Evolutionary conservation across 495 filamentous ascomycete genomes (phyloP), one percentile per base, ranked within the genome.

Genomic region (Friedmanniomyces endolithicus): DNA sequence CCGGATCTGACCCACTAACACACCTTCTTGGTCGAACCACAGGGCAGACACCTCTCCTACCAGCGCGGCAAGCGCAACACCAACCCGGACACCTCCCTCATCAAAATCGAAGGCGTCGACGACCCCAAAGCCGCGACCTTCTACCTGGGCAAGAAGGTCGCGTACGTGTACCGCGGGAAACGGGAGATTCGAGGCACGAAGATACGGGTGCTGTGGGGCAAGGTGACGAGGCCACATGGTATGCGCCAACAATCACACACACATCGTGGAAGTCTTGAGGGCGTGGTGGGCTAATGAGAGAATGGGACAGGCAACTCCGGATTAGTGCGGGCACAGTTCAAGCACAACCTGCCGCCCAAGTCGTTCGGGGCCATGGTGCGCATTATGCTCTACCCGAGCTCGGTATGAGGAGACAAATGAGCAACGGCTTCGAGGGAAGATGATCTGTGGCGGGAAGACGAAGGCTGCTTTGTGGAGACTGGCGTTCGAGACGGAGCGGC

Each of bases 171-270:
- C 78, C 86, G 89, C 63, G 92, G 83, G 57, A 82, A 86, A 76
- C 84, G 80, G 74, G 88, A 94, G 77, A 77, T 90, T 64, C 87
- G 88, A 65, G 92, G 92, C 69, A 88, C 88, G 70, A 95, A 97
- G 81, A 89, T 97, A 72, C 78, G 90, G 68, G 90, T 96, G 59
- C 97, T 97, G 75, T 98, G 94, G 92, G 94, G 94, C 74, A 97
- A 95, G 79, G 81, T 97, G 67, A 95, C 89, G 67, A 80, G 87
- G 66, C 82, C 88, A 69, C 90, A 97, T 74, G 92, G 87, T 90
- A 84, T 22, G 57, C 44, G 9, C 14, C 65, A 79, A 69, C 58
- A 86, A 68, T n/a, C n/a, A n/a, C n/a, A n/a, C n/a, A n/a, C n/a
- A n/a, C n/a, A n/a, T n/a, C n/a, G 88, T 95, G 74, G 88, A 86